Conservation (phyloP, 495 filamentous ascomycete genomes). For the Aspergillus taichungensis region DNA sequence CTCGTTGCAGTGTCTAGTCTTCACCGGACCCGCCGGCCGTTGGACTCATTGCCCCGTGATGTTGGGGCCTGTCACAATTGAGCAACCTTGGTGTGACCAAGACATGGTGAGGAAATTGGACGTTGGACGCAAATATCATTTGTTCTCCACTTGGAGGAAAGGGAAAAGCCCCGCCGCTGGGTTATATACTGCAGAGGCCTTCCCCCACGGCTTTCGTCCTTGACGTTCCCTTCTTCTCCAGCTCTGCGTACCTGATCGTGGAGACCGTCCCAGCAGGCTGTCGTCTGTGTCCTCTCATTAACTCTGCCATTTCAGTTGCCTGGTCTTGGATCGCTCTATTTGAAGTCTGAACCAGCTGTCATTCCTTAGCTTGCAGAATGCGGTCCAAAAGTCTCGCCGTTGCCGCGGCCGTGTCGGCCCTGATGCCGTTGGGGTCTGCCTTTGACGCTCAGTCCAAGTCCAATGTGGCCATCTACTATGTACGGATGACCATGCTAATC, state of each 20-base stretch:
- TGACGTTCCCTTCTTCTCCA: background rate
- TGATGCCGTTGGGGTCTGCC: conserved; percentile 29
- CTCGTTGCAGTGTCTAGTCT: no score
- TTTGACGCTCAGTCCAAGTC: conserved; percentile 40
- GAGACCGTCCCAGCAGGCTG: conserved; percentile 26
- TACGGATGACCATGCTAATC: conserved; percentile 12
- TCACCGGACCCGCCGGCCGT: no score
- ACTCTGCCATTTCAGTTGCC: conserved; percentile 8
- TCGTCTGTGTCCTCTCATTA: conserved; percentile 46
- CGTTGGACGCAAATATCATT: no score
- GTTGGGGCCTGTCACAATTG: no score
- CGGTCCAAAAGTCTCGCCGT: conserved; percentile 19
- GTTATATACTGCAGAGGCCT: no score
- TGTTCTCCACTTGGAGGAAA: background rate
- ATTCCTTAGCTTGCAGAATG: conserved; percentile 22
- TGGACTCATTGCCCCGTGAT: no score
- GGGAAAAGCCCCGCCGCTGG: background rate
- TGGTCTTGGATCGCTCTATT: conserved; percentile 7
- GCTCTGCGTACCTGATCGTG: conserved; percentile 1
- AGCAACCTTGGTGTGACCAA: no score
- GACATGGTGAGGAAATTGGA: no score
- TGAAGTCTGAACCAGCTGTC: conserved; percentile 16
- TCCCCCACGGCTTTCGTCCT: conserved; percentile 1
- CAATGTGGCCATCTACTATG: conserved; percentile 62
- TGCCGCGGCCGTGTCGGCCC: conserved; percentile 19